Evolutionary conservation across 306 rosid genomes (phyloP), one percentile per base, ranked within the genome.

Genomic region (Quercus wislizeni): DNA sequence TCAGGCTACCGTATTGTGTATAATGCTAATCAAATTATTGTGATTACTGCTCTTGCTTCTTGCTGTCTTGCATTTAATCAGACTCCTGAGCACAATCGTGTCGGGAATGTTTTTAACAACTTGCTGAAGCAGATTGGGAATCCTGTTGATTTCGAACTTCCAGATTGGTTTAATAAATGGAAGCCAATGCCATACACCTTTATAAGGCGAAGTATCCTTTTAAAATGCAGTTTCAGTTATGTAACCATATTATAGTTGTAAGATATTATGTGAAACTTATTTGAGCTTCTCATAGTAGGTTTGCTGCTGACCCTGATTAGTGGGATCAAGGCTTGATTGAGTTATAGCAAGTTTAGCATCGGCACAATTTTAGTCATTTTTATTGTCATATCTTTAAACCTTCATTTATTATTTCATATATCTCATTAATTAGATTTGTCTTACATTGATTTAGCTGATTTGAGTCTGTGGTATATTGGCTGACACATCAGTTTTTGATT

Each of bases 171-270:
- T 65, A 78, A 65, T 41, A 94, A 91, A 61, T 85, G 82, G 59
- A 94, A 87, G 74, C 83, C 94, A 19, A 69, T 82, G 80, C 87
- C 83, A 41, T 94, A 89, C 86, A 89, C 80, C 67, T 91, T 84
- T 73, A 92, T 94, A 41, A 94, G 86, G 81, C 97, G 98, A 84
- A 94, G 98, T 94, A 94, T 94, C 97, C 98, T 94, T 85, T 76
- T 71, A 10, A 72, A 71, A 11, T 74, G 49, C 38, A 43, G 4
- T 74, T 79, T 54, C n/a, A 74, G 20, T 7, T 33, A 18, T 35
- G 38, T 4, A 63, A 43, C 64, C 27, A 7, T 49, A 35, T 6
- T 73, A 27, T 59, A 1, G 38, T 59, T 5, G 30, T 13, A 5
- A 59, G 17, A 19, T 28, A 14, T 56, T 12, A 4, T 61, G 27